Evolutionary conservation across 306 rosid species (phyloP).

Genomic region (Prinsepia uniflora): DNA sequence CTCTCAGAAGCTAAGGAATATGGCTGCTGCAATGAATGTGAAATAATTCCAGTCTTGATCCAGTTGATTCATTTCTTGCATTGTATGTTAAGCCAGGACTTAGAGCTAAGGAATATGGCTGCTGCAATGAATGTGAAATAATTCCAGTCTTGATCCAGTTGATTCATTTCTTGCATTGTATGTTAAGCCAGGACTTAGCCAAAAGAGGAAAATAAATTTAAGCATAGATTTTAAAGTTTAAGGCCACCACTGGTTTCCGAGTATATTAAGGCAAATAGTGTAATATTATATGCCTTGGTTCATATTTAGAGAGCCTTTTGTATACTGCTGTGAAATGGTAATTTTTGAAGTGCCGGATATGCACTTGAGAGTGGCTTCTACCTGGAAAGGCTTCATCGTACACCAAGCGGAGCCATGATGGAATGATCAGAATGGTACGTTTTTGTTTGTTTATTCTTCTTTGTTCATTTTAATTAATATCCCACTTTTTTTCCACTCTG

Average conservation of each 20-base stretch:
- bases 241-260: constrained; percentile 40
- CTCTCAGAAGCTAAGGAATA: constrained; percentile 90
- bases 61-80: constrained; percentile 32
- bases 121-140: constrained; percentile 88
- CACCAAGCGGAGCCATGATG: constrained; percentile 20
- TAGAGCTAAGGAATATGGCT: constrained; percentile 95
- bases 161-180: constrained; percentile 34
- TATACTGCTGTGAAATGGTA: constrained; percentile 36
- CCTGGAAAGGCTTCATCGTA: constrained; percentile 11
- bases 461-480: background rate
- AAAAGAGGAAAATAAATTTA: constrained; percentile 40
- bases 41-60: constrained; percentile 46
- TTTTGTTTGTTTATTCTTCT: background rate
- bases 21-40: constrained; percentile 93
- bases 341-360: constrained; percentile 15
- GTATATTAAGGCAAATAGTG: constrained; percentile 47
- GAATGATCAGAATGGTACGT: constrained; percentile 40
- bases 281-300: constrained; percentile 43
- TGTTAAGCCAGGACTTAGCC: constrained; percentile 38
- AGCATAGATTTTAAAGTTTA: constrained; percentile 41
- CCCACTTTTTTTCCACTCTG: too few relatives aligned
- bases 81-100: constrained; percentile 32
- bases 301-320: constrained; percentile 29
- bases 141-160: constrained; percentile 31
- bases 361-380: constrained; percentile 18